Evolutionary conservation across 2,329 filamentous ascomycete species (phyloP).

Genomic region (Epichloe elymi): DNA sequence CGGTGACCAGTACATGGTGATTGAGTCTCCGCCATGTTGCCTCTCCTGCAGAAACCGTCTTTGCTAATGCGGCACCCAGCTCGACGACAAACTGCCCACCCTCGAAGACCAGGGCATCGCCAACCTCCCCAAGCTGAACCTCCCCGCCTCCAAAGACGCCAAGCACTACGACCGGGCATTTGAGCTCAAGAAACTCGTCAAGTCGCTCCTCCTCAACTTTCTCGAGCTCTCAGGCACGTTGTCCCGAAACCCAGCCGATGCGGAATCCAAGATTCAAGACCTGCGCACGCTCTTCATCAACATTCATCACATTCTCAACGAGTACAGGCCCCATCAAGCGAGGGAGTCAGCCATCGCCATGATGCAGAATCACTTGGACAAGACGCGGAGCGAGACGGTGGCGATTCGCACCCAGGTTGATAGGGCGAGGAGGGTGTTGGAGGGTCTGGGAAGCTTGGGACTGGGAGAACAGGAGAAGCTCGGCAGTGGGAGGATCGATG

Average conservation of each 20-base stretch:
- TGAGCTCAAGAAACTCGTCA: slow-evolving; percentile 64
- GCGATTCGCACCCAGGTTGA: slow-evolving; percentile 53
- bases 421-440: slow-evolving; percentile 61
- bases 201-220: slow-evolving; percentile 79
- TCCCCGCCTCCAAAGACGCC: slow-evolving; percentile 31
- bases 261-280: slow-evolving; percentile 60
- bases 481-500: slow-evolving; percentile 5
- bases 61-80: slow-evolving; percentile 12
- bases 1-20: slow-evolving; percentile 49
- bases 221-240: slow-evolving; percentile 59
- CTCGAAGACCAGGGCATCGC: slow-evolving; percentile 59
- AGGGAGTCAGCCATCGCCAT: slow-evolving; percentile 74
- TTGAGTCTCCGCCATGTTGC: slow-evolving; percentile 17
- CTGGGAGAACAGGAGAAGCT: slow-evolving; percentile 2
- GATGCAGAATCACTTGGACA: slow-evolving; percentile 75
- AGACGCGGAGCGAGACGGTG: slow-evolving; percentile 58
- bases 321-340: slow-evolving; percentile 88
- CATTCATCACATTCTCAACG: slow-evolving; percentile 84
- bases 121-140: slow-evolving; percentile 40
- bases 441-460: slow-evolving; percentile 47
- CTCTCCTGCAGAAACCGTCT: neutral
- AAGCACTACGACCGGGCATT: slow-evolving; percentile 50
- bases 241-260: slow-evolving; percentile 27
- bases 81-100: slow-evolving; percentile 49
- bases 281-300: slow-evolving; percentile 77